phyloP scores from a whole-genome alignment of 106 monocot species.

The Hemerocallis citrina region DNA sequence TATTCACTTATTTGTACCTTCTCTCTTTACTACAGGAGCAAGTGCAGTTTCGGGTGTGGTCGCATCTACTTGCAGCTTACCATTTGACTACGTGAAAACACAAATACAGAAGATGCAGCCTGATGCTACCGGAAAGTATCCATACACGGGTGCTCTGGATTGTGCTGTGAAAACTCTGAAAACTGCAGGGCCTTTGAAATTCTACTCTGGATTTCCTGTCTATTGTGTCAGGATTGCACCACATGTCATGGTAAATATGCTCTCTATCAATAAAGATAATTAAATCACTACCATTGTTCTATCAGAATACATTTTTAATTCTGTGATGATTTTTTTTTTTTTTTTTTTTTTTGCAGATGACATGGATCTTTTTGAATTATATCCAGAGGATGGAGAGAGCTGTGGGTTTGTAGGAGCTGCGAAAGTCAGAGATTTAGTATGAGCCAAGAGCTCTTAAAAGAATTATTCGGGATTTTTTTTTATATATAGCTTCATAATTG shows the following conservation, averaged over 20 bases:
- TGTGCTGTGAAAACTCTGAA: slow-evolving; percentile 70
- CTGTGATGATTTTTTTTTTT: background rate
- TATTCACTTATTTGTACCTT: background rate
- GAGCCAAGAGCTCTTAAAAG: no score
- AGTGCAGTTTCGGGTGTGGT: slow-evolving; percentile 75
- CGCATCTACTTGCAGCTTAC: slow-evolving; percentile 77
- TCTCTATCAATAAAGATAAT: background rate
- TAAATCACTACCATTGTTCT: no score
- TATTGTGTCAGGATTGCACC: slow-evolving; percentile 84
- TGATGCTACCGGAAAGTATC: slow-evolving; percentile 71
- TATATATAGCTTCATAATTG: no score
- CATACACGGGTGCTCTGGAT: slow-evolving; percentile 71
- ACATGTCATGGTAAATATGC: slow-evolving; percentile 69
- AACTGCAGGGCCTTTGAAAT: slow-evolving; percentile 58
- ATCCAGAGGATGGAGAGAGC: slow-evolving; percentile 60
- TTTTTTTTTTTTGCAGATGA: slow-evolving; percentile 42
- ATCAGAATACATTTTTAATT: background rate
- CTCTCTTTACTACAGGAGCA: slow-evolving; percentile 30
- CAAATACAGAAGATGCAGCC: slow-evolving; percentile 91
- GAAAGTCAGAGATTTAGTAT: no score
- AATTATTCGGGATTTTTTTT: no score
- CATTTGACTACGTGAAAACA: slow-evolving; percentile 87
- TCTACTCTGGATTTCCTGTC: slow-evolving; percentile 86
- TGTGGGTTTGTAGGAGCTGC: slow-evolving; percentile 32
- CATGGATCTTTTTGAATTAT: slow-evolving; percentile 85